A percentile compares a stretch with the other conserved stretches of the same genome.
phyloP scores from a whole-genome alignment of 1,284 basidiomycete species.

The Rhodotorula mucilaginosa region DNA sequence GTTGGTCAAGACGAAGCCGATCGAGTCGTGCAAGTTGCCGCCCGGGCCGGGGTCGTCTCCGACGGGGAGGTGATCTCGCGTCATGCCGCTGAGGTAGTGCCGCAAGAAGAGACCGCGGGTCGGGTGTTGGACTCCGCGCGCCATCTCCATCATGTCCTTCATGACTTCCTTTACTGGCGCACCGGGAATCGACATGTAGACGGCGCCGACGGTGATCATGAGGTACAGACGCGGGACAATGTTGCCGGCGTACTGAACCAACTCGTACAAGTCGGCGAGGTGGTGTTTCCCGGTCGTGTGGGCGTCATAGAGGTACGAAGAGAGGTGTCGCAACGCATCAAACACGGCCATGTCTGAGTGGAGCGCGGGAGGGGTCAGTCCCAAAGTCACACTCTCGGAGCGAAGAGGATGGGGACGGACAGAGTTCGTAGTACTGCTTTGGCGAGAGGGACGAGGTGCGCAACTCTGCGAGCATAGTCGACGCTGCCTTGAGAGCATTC shows the following conservation, averaged over 20 bases:
- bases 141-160: constrained; percentile 99
- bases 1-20: constrained; percentile 89
- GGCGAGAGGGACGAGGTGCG: constrained; percentile 82
- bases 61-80: constrained; percentile 86
- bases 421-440: constrained; percentile 92
- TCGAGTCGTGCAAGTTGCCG: constrained; percentile 88
- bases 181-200: constrained; percentile 94
- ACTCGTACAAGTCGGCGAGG: constrained; percentile 91
- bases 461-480: constrained; percentile 90
- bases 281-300: constrained; percentile 85
- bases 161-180: constrained; percentile 96
- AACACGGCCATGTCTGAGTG: constrained; percentile 88
- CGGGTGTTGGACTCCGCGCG: constrained; percentile 86
- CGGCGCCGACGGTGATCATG: constrained; percentile 96
- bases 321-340: constrained; percentile 85
- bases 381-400: too few relatives aligned
- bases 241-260: constrained; percentile 89
- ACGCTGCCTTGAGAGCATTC: constrained; percentile 93
- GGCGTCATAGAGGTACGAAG: constrained; percentile 78
- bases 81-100: constrained; percentile 92
- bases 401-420: neutral
- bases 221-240: constrained; percentile 82
- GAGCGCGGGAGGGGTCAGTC: neutral
- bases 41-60: constrained; percentile 61
- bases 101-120: constrained; percentile 87